These are phyloP conservation scores for Cutaneotrichosporon sp. DNA, from an alignment of 1,284 basidiomycete species.

Conservation along the genomic window DNA sequence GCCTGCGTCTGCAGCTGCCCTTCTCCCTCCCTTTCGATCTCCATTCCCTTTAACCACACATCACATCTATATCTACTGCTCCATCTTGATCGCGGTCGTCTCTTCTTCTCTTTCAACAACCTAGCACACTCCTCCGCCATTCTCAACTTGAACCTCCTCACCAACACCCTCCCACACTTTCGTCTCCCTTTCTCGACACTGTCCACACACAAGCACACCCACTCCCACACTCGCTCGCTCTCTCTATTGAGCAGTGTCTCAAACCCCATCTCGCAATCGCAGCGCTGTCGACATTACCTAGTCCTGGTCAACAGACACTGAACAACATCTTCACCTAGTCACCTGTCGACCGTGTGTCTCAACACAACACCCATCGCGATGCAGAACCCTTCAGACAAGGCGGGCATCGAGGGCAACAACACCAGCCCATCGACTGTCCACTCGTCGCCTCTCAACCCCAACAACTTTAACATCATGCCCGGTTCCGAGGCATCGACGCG, in stretches of 20 bases:
- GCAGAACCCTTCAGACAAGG: slow-evolving; percentile 2
- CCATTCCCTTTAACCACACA: neutral
- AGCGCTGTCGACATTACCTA: no score
- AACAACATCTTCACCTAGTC: neutral
- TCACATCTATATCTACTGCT: neutral
- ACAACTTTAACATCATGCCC: slow-evolving; percentile 15
- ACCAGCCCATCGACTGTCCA: neutral
- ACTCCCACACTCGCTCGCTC: neutral
- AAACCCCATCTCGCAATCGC: no score
- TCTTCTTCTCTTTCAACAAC: neutral
- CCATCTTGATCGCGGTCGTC: neutral
- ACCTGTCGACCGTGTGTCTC: no score
- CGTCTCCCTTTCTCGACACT: neutral
- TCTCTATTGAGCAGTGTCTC: no score
- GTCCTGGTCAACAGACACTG: no score
- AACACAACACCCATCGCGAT: neutral
- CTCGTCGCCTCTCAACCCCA: slow-evolving; percentile 6
- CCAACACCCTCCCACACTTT: neutral
- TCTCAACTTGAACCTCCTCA: neutral
- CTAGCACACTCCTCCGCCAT: neutral
- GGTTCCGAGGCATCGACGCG: slow-evolving; percentile 26
- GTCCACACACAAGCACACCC: neutral
- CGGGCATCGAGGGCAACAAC: neutral
- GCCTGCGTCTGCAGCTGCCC: no score
- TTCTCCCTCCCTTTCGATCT: neutral